phyloP scores from a whole-genome alignment of 345 rosid genomes.

The Salix viminalis region DNA sequence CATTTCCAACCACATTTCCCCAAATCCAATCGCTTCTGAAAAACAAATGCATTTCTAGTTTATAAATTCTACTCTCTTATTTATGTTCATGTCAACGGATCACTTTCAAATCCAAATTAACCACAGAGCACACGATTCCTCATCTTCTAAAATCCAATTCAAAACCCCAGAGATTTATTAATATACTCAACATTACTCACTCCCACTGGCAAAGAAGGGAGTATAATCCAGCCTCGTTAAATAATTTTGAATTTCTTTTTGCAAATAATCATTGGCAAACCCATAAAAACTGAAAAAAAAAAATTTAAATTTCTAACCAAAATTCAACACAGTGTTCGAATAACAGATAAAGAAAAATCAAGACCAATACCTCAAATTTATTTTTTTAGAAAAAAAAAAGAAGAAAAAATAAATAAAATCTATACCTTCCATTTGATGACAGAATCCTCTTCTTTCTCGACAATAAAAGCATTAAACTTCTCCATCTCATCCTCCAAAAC shows the following conservation, averaged over 20 bases:
- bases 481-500: slow-evolving; percentile 83
- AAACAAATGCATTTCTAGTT: background rate
- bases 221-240: background rate
- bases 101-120: background rate
- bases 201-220: background rate
- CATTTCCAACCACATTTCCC: background rate
- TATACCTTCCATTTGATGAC: slow-evolving; percentile 82
- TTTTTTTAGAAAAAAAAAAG: background rate
- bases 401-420: background rate
- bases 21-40: background rate
- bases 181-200: background rate
- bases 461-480: slow-evolving; percentile 82
- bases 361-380: too few relatives aligned
- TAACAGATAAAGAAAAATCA: background rate
- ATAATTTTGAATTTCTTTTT: background rate
- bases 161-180: background rate
- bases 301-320: background rate
- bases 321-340: background rate
- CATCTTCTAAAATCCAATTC: background rate
- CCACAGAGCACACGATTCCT: background rate
- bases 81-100: background rate
- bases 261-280: background rate
- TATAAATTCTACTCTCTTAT: background rate
- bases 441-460: slow-evolving; percentile 94
- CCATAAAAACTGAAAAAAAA: background rate